Evolutionary conservation across 306 rosid species (phyloP), one percentile per base, ranked within the genome.

Genomic region (Cicer arietinum): DNA sequence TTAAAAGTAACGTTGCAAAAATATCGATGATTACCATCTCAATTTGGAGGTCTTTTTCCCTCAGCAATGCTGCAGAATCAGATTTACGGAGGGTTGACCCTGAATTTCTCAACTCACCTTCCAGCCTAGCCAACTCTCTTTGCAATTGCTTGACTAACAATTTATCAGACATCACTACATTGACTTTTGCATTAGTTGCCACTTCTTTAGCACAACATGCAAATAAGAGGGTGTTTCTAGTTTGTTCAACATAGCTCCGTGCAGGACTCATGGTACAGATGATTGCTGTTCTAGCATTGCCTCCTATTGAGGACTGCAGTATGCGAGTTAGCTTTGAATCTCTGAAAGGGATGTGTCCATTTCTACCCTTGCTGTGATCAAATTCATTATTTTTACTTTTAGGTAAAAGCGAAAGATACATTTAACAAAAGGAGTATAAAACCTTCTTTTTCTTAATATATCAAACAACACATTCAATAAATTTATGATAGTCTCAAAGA

Each of bases 251-350:
- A 82, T 91, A 97, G 85, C 86, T 82, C 35, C 88, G 82, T 68
- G 96, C 95, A 64, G 98, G 97, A 85, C 97, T 91, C 89, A 94
- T 86, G 72, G 95, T 91, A 83, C 98, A 90, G 71, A 94, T 90
- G 74, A 94, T 86, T 76, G 98, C 97, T 84, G 98, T 94, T 90
- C 85, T 90, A 46, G 97, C 95, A 84, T 90, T 91, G 80, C 96
- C 98, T 71, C 90, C 97, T 80, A 94, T 86, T 45, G 97, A 94
- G 76, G 98, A 90, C 84, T 94, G 97, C 78, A 94, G 83, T 71
- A 94, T 91, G 71, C 97, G 97, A 81, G 98, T 91, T 74, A 94
- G 88, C 95, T 94, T 94, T 6, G 98, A 94, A 85, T 94, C 98
- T 88, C 98, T 89, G 81, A 86, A 94, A 73, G 98, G 97, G 82